Base-by-base conservation (phyloP, 495 filamentous ascomycete species). In the Tirmania nivea region DNA sequence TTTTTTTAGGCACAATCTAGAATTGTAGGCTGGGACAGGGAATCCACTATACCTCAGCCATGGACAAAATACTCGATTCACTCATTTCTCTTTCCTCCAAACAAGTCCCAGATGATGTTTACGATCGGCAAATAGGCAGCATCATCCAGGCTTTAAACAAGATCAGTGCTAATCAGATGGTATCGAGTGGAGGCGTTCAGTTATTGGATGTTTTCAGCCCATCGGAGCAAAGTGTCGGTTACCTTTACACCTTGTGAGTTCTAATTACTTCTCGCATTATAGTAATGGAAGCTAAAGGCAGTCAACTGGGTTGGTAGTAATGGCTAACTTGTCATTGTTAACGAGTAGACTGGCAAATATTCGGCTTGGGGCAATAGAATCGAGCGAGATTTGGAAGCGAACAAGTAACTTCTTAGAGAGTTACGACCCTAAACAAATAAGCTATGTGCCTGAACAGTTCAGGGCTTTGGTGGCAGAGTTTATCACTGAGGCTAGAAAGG, bases 231-330 rank as follows among this genome's bases (percentile, higher is more conserved):
- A 64, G 54, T 45, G 47, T 65, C 34, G 54, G 60, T 34, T 65
- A 65, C 51, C 59, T 65, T 45, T 65, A 62, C 55, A 55, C 64
- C 17, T 37, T 65, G 62, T 65, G 56, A 53, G 61, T 59, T 42
- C 34, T 55, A 36, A 48, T 34, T 57, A 31, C 25, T 31, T 31
- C 25, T 31, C 25, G 7, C 25, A 31, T 31, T 31, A 31, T 3
- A 31, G 25, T 31, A 31, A 31, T 31, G 25, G 25, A 31, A 31
- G 25, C 25, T 25, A 25, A 25, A 25, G 25, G 5, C 25, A 25
- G 5, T 25, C 25, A 25, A 25, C 25, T 25, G 25, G 25, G 25
- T 1, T 25, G 25, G 25, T 5, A 31, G 25, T 31, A 7, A 3
- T 31, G 25, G 25, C 25, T 31, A 31, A 31, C 25, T 31, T 31